Base-by-base conservation (phyloP, 2,329 filamentous ascomycete species). In the Pseudocercospora eumusae region DNA sequence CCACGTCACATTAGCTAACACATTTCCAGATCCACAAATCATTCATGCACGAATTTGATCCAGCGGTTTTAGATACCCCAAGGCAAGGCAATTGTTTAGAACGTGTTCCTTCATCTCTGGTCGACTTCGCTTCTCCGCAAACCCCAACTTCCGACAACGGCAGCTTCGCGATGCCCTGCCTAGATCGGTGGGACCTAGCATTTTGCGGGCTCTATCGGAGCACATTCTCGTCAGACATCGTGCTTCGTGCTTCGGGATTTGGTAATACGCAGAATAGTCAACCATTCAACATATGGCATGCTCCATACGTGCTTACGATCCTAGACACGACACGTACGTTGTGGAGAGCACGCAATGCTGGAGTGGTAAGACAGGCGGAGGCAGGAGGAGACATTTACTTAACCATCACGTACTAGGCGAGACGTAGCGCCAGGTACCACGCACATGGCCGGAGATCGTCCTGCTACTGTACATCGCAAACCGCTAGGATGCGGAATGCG, bases 41-140 rank as follows among this genome's bases (percentile, higher is more conserved):
- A 98, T 99, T 75, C 93, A 98, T 40, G 36, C 36, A n/a, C 36
- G 36, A 40, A 40, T 40, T 18, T 40, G 36, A 40, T 40, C 79
- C 95, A 92, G 74, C 98, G 96, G 79, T 96, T 98, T 73, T 97
- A 61, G 64, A 65, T 65, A 67, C 61, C 63, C 64, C 54, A 60
- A 42, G 56, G 50, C 54, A 60, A 42, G 56, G 50, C 23, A 55
- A 44, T 45, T 54, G 28, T 25, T 57, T 45, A n/a, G 27, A 44
- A 58, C 45, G 56, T 56, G 56, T 61, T 44, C 52, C 27, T 40
- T 52, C 25, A 27, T 15, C 11, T 52, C 23, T 52, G 47, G 47
- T 27, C 47, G 23, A n/a, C 21, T n/a, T 28, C 7, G 21, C 47
- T 23, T 56, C 56, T 62, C 56, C 52, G 44, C 52, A 52, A 49